Evolutionary conservation across 1,139 yeast species (phyloP).

Genomic region (Candida glucosophila): DNA sequence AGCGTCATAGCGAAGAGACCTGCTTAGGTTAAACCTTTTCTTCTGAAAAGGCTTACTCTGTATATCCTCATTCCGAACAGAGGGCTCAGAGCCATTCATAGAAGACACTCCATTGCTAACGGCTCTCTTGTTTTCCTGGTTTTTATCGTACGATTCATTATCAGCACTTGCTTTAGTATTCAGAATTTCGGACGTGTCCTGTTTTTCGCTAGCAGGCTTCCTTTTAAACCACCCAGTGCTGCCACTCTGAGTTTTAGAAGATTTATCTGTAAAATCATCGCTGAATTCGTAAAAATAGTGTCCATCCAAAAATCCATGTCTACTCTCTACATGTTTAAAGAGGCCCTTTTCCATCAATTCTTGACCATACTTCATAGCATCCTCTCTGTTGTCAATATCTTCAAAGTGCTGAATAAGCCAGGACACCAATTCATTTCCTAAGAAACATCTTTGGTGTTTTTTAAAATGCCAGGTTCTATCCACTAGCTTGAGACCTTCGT

Average conservation of each 20-base stretch:
- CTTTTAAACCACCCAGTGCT: constrained; percentile 29
- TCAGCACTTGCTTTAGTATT: too few relatives aligned
- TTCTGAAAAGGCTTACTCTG: constrained; percentile 14
- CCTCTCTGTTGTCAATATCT: constrained; percentile 75
- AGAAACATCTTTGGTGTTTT: constrained; percentile 65
- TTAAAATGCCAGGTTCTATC: constrained; percentile 93
- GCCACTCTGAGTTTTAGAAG: constrained; percentile 11
- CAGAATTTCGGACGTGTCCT: too few relatives aligned
- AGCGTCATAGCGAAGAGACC: constrained; percentile 61
- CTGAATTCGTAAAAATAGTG: constrained; percentile 79
- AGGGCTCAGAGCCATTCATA: constrained; percentile 22
- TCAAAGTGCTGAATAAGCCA: constrained; percentile 77
- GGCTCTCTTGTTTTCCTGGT: constrained; percentile 5
- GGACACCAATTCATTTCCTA: constrained; percentile 77
- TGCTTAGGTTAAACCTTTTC: constrained; percentile 37
- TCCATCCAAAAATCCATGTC: constrained; percentile 85
- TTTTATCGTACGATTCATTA: constrained; percentile 15
- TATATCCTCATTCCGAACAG: too few relatives aligned
- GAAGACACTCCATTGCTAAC: constrained; percentile 27
- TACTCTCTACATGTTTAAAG: constrained; percentile 70
- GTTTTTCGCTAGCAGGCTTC: constrained; percentile 9
- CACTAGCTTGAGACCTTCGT: constrained; percentile 45
- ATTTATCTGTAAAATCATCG: constrained; percentile 42
- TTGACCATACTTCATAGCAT: constrained; percentile 77
- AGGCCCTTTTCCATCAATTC: constrained; percentile 61